phyloP scores from a whole-genome alignment of 2,329 filamentous ascomycete species.

The Verticillium nubilum region DNA sequence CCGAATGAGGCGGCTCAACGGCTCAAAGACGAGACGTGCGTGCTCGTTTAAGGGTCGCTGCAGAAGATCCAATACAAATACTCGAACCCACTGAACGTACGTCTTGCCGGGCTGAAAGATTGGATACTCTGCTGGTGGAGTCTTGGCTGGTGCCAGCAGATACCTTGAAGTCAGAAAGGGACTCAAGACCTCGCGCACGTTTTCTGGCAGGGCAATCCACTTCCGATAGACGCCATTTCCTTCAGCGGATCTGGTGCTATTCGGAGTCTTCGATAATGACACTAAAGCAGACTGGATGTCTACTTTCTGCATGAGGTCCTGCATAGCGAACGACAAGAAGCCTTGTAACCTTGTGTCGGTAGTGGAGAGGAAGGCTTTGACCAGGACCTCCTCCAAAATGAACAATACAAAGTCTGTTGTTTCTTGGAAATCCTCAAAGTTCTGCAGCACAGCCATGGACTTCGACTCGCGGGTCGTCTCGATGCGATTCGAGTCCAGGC shows the following conservation, averaged over 20 bases:
- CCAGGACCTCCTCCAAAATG: conserved; percentile 78
- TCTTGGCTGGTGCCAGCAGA: conserved; percentile 58
- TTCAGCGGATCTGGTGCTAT: conserved; percentile 9
- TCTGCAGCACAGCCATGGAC: conserved; percentile 81
- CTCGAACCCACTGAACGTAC: conserved; percentile 77
- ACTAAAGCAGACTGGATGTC: conserved; percentile 57
- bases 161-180: conserved; percentile 87
- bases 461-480: conserved; percentile 73
- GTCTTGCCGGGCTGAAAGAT: conserved; percentile 64
- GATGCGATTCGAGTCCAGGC: conserved; percentile 83
- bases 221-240: conserved; percentile 60
- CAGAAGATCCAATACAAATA: conserved; percentile 76
- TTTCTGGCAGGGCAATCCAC: conserved; percentile 74
- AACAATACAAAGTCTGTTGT: conserved; percentile 82
- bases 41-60: conserved; percentile 70
- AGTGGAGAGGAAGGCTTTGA: conserved; percentile 85
- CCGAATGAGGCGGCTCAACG: conserved; percentile 75
- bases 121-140: conserved; percentile 62
- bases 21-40: conserved; percentile 71
- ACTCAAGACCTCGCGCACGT: conserved; percentile 72
- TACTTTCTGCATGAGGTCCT: conserved; percentile 77
- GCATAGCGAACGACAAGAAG: conserved; percentile 91
- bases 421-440: conserved; percentile 75
- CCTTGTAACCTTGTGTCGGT: conserved; percentile 85
- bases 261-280: background rate